Evolutionary conservation across 2,329 filamentous ascomycete genomes (phyloP), one percentile per base, ranked within the genome.

Genomic region (Metarhizium robertsii): DNA sequence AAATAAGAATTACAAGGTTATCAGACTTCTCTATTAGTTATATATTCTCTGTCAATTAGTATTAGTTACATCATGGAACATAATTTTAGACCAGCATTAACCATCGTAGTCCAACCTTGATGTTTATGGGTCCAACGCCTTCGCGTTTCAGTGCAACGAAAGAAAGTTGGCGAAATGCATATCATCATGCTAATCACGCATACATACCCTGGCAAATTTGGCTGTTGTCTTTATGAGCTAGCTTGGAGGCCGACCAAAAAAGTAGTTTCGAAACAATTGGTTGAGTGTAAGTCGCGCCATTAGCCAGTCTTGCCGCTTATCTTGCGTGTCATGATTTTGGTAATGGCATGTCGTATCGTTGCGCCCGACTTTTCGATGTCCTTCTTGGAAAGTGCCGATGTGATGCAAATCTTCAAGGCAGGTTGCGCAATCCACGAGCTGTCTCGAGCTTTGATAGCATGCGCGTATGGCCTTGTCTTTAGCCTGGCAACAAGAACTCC

Each of bases 351-450:
- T 58, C 92, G 80, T 62, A 99, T 92, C 10, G 83, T 85, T 7
- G 86, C 84, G 14, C 92, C 94, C 0, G 94, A 90, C 76, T 95
- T 96, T 74, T 99, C 95, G 54, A 92, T 88, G 70, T 99, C 94
- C 75, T 95, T 96, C 77, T 88, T 95, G 29, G 88, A 88, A 59
- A 99, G 75, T 1, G 88, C 94, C 5, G 83, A 88, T 0, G 92
- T 96, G 54, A 96, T 78, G 67, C 92, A 97, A 13, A 97, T 83
- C 73, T 97, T 96, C 59, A 99, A 79, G 0, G 90, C 90, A 10
- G 94, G 90, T 62, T 82, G 79, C n/a, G 86, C 77, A 58, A 82
- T 80, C 76, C 87, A 89, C 40, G 79, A 79, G 47, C 83, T 79
- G 57, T 92, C 87, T 66, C 86, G 86, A 14, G 84, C 79, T 50